A percentile compares a stretch with the other conserved stretches of the same genome.
These are phyloP conservation scores for Lactarius sp. DNA, from an alignment of 768 basidiomycete species.

Conservation along the genomic window DNA sequence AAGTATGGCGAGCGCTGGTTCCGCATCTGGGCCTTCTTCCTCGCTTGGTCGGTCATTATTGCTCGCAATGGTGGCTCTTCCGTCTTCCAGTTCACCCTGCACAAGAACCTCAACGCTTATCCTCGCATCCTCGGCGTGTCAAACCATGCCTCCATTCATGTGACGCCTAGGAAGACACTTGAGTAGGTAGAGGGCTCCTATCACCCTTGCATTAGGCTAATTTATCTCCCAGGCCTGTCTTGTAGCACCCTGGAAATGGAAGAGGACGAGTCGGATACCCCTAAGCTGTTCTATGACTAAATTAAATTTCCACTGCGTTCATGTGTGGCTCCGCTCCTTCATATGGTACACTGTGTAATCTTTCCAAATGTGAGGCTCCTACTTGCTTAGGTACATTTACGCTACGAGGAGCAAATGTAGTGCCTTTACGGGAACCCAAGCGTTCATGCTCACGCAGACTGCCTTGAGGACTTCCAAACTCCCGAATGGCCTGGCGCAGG, in stretches of 20 bases:
- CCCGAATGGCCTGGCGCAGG: no score
- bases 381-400: background rate
- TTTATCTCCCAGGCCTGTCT: slow-evolving; percentile 2
- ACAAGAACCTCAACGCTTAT: slow-evolving; percentile 97
- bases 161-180: slow-evolving; percentile 50
- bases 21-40: slow-evolving; percentile 95
- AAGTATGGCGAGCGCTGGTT: slow-evolving; percentile 95
- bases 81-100: slow-evolving; percentile 95
- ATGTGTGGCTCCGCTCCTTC: background rate
- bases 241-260: background rate
- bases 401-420: background rate
- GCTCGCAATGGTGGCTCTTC: slow-evolving; percentile 86
- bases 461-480: background rate
- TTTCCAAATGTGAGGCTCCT: background rate
- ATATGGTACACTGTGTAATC: background rate
- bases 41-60: slow-evolving; percentile 85
- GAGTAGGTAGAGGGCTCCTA: slow-evolving; percentile 36
- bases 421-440: background rate
- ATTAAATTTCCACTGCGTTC: background rate
- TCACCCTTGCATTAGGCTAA: background rate
- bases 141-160: slow-evolving; percentile 77
- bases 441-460: background rate
- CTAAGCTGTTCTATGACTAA: background rate
- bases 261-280: background rate
- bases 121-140: slow-evolving; percentile 83